Evolutionary conservation across 345 rosid species (phyloP).

Genomic region (Lepidium africanum): DNA sequence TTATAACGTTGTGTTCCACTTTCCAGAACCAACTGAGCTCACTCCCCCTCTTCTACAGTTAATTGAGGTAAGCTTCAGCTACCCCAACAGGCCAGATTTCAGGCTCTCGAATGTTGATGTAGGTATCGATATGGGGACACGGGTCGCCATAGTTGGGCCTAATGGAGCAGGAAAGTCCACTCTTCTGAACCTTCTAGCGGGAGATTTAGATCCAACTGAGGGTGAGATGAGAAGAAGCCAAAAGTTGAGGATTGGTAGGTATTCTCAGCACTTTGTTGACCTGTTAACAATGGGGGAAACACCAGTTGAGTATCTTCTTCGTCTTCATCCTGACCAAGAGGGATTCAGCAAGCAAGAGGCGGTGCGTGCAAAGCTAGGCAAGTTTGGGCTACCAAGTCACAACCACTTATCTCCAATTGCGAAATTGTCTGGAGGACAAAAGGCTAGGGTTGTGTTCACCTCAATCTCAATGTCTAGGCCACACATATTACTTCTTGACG

Average conservation of each 20-base stretch:
- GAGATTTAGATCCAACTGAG: constrained; percentile 70
- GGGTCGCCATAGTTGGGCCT: constrained; percentile 93
- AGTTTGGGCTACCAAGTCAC: constrained; percentile 87
- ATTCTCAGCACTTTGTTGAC: constrained; percentile 95
- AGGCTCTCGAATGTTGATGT: constrained; percentile 77
- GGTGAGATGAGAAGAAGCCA: constrained; percentile 89
- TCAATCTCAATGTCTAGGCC: constrained; percentile 93
- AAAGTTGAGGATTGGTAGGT: constrained; percentile 86
- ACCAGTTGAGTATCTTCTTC: constrained; percentile 88
- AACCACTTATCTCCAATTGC: constrained; percentile 84
- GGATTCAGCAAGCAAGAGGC: constrained; percentile 96
- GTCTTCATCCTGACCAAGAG: constrained; percentile 93
- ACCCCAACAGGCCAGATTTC: constrained; percentile 77
- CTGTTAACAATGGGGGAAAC: constrained; percentile 86
- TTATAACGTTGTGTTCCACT: constrained; percentile 87
- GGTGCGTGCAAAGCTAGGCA: constrained; percentile 91
- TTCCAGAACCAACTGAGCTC: constrained; percentile 93
- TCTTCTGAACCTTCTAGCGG: constrained; percentile 83
- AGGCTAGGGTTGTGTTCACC: constrained; percentile 85
- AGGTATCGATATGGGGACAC: constrained; percentile 97
- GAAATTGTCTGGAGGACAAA: constrained; percentile 90
- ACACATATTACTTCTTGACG: constrained; percentile 79
- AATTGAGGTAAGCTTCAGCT: constrained; percentile 81
- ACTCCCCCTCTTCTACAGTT: constrained; percentile 91
- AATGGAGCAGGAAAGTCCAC: constrained; percentile 98